Evolutionary conservation across 148 eudicot genomes (phyloP).

Genomic region (Drosera capensis): DNA sequence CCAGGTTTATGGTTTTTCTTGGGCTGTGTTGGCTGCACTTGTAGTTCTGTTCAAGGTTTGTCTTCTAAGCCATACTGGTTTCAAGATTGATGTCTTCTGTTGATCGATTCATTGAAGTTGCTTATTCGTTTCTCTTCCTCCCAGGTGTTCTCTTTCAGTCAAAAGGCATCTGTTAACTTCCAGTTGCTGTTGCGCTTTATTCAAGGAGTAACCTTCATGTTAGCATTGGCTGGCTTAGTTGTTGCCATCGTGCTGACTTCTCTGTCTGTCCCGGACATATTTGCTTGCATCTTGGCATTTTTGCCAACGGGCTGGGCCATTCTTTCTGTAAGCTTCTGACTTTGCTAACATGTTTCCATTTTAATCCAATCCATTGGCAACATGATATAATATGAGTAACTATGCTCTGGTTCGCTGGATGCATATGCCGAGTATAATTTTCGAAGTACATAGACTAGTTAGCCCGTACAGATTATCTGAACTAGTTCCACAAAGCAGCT

Average conservation of each 20-base stretch:
- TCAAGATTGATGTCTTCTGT: neutral
- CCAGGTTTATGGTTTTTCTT: conserved; percentile 85
- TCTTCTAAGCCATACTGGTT: neutral
- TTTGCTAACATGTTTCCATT: conserved; percentile 1
- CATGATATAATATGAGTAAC: too few relatives aligned
- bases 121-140: conserved; percentile 2
- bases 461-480: too few relatives aligned
- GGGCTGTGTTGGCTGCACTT: conserved; percentile 68
- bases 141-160: conserved; percentile 97
- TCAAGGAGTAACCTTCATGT: conserved; percentile 76
- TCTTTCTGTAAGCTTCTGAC: conserved; percentile 51
- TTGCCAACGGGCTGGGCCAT: conserved; percentile 96
- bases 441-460: too few relatives aligned
- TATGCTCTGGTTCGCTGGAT: too few relatives aligned
- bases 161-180: conserved; percentile 91
- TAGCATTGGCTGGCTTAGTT: conserved; percentile 59
- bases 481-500: too few relatives aligned
- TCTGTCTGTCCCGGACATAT: conserved; percentile 52
- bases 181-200: conserved; percentile 82
- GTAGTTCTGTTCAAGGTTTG: conserved; percentile 82
- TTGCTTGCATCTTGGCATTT: conserved; percentile 84
- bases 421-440: too few relatives aligned
- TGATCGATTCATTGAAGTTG: conserved; percentile 4
- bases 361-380: neutral
- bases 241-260: conserved; percentile 44